These are phyloP conservation scores for Cruciata laevipes DNA, from an alignment of 257 asterid species.

Conservation along the genomic window DNA sequence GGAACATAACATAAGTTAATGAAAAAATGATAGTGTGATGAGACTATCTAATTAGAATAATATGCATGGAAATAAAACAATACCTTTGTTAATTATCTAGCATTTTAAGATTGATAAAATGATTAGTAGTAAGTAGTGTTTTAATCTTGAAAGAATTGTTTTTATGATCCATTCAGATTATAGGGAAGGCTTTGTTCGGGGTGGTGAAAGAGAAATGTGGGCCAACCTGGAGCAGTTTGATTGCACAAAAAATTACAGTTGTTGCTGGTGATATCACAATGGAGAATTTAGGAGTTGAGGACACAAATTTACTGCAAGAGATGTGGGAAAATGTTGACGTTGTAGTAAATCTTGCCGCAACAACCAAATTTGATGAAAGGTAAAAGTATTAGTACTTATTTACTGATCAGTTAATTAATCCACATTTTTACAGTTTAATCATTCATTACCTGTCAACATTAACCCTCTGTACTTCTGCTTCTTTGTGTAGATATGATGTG, in stretches of 20 bases:
- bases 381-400: not conserved
- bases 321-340: slow-evolving; percentile 67
- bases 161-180: slow-evolving; percentile 27
- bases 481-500: slow-evolving; percentile 56
- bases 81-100: no score
- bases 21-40: no score
- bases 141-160: not conserved
- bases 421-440: not conserved
- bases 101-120: no score
- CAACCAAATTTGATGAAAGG: slow-evolving; percentile 91
- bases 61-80: no score
- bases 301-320: slow-evolving; percentile 42
- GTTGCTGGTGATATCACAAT: slow-evolving; percentile 70
- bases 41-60: no score
- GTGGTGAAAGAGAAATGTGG: slow-evolving; percentile 58
- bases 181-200: slow-evolving; percentile 61
- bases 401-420: no score
- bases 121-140: no score
- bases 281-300: slow-evolving; percentile 68
- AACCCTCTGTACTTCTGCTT: not conserved
- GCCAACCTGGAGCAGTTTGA: slow-evolving; percentile 23
- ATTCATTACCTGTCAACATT: not conserved
- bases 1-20: no score
- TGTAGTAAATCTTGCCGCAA: slow-evolving; percentile 83
- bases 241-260: slow-evolving; percentile 43